Base-by-base conservation (phyloP, 2,329 filamentous ascomycete genomes). In the Cladobotryum mycophilum region DNA sequence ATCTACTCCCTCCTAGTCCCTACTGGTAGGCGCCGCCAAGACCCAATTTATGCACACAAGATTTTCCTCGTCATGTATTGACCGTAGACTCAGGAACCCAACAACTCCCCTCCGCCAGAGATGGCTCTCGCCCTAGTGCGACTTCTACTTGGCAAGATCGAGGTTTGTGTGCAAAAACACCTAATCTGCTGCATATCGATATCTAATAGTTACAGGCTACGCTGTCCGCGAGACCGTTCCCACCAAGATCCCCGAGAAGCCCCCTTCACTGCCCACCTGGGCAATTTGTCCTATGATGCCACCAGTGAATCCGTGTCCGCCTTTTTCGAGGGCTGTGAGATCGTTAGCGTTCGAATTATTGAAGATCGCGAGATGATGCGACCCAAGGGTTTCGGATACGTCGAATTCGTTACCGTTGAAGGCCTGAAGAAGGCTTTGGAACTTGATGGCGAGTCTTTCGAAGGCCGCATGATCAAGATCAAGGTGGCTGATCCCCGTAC, bases 351-450 rank as follows among this genome's bases (percentile, higher is more conserved):
- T 58, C 88, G 93, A 63, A 90, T 99, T 62, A 95, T 99, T 57
- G 92, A 96, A 75, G 95, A 99, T 72, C 93, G 92, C 66, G 79
- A 96, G 68, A 87, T 93, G 66, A 84, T 86, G 70, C 90, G 91
- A 65, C 93, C 93, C 58, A 99, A 99, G 77, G 93, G 93, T 45
- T 99, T 99, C 64, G 93, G 92, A 55, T 99, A 99, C 68, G 92
- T 95, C 58, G 93, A 99, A 70, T 99, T 99, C 64, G 83, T 79
- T 58, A 85, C 83, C 47, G 74, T 93, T 41, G 92, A 97, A 45
- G 92, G 92, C 53, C 76, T 99, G 64, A 95, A 95, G 76, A 86
- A 90, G 72, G 93, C 93, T 51, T 80, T 99, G 57, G 82, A 84
- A 53, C 80, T 93, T 56, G 91, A 91, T 63, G 88, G 89, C 61